These are phyloP conservation scores for Sphagnurus paluster DNA, from an alignment of 1,284 basidiomycete genomes.

Conservation along the genomic window DNA sequence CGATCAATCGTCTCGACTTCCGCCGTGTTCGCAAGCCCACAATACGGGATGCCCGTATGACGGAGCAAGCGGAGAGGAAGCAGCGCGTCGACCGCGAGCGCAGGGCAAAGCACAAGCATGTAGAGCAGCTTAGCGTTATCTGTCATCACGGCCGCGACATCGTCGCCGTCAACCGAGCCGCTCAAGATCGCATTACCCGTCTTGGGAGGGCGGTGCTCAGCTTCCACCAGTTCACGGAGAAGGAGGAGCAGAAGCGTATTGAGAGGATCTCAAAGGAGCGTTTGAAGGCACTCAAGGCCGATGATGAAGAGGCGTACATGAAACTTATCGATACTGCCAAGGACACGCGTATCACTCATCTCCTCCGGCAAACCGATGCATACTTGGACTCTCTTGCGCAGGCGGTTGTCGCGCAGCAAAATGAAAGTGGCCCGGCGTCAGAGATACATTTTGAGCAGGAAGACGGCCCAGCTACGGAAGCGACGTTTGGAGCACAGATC, in stretches of 20 bases:
- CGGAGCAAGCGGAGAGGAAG: constrained; percentile 89
- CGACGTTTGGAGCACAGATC: constrained; percentile 86
- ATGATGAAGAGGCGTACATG: constrained; percentile 99
- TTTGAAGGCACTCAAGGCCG: constrained; percentile 96
- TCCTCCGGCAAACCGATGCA: constrained; percentile 91
- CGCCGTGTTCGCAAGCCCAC: constrained; percentile 86
- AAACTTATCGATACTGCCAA: constrained; percentile 99
- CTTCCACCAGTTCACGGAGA: constrained; percentile 90
- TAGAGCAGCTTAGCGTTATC: constrained; percentile 91
- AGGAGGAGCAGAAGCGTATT: constrained; percentile 98
- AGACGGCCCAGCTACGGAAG: constrained; percentile 80
- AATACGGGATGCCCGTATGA: constrained; percentile 87
- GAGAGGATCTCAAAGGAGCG: constrained; percentile 97
- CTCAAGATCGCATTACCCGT: constrained; percentile 79
- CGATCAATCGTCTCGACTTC: constrained; percentile 91
- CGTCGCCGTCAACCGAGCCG: constrained; percentile 58
- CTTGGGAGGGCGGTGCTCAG: constrained; percentile 86
- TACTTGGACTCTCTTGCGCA: constrained; percentile 96
- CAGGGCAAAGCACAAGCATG: constrained; percentile 94
- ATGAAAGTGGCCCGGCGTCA: constrained; percentile 59
- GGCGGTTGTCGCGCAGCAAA: constrained; percentile 94
- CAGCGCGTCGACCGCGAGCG: constrained; percentile 93
- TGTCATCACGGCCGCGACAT: constrained; percentile 84
- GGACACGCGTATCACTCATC: constrained; percentile 97
- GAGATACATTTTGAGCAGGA: constrained; percentile 51